These are phyloP conservation scores for Hortiboletus campestris DNA, from an alignment of 768 basidiomycete species.

Conservation along the genomic window DNA sequence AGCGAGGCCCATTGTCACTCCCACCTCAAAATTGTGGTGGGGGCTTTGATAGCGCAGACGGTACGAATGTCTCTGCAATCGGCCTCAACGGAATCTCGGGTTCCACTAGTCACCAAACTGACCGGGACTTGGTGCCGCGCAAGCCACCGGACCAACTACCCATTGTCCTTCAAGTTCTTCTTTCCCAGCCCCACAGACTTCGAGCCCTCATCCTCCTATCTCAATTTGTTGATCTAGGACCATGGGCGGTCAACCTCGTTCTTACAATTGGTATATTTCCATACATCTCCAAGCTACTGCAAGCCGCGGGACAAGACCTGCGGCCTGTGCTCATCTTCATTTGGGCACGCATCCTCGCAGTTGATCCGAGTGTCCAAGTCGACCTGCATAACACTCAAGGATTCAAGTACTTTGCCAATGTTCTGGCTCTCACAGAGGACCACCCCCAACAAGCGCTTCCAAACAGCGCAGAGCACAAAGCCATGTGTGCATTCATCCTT, in stretches of 20 bases:
- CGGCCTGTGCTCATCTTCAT: conserved; percentile 98
- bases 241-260: conserved; percentile 97
- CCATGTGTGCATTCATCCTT: conserved; percentile 98
- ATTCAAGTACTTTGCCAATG: conserved; percentile 82
- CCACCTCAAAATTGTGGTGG: conserved; percentile 46
- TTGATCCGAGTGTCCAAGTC: conserved; percentile 89
- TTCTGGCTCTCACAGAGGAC: conserved; percentile 69
- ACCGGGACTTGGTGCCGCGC: conserved; percentile 64
- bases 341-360: conserved; percentile 96
- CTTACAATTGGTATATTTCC: conserved; percentile 98
- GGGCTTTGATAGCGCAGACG: conserved; percentile 25
- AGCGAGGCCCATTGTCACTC: conserved; percentile 70
- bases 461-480: conserved; percentile 92
- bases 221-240: conserved; percentile 96
- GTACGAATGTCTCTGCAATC: conserved; percentile 9
- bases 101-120: conserved; percentile 12
- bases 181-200: conserved; percentile 94
- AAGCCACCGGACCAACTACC: conserved; percentile 97
- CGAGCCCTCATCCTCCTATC: conserved; percentile 94
- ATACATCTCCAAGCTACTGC: conserved; percentile 94
- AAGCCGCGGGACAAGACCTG: conserved; percentile 93
- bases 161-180: conserved; percentile 93
- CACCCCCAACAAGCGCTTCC: conserved; percentile 59
- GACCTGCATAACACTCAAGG: conserved; percentile 81
- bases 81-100: conserved; percentile 15